phyloP scores from a whole-genome alignment of 352 stramenopile species.

The Lagenidium giganteum region DNA sequence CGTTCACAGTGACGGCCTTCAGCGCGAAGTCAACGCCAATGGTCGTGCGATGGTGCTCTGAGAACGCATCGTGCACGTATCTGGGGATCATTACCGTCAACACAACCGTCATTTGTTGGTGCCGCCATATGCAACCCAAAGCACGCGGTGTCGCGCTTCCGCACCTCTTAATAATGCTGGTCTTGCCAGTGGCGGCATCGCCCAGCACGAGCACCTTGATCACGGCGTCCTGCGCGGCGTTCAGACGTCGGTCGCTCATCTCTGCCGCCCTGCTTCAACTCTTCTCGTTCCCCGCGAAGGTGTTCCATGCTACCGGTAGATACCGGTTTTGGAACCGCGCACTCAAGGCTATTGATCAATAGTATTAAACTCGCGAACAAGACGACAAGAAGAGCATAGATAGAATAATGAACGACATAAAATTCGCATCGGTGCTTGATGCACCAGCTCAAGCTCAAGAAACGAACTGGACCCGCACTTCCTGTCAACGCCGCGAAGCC shows the following conservation, averaged over 20 bases:
- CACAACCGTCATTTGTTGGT: no score
- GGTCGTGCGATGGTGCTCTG: constrained; percentile 85
- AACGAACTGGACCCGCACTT: constrained; percentile 9
- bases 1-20: constrained; percentile 78
- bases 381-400: no score
- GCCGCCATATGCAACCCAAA: no score
- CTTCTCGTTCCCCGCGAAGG: no score
- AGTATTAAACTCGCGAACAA: no score
- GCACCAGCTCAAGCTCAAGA: no score
- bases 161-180: constrained; percentile 87
- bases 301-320: no score
- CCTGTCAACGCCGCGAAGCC: constrained; percentile 7
- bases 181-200: constrained; percentile 85
- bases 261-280: no score
- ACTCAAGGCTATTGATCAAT: no score
- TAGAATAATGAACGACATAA: no score
- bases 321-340: no score
- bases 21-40: constrained; percentile 90
- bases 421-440: no score
- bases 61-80: constrained; percentile 87
- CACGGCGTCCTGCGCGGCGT: constrained; percentile 67
- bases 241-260: constrained; percentile 56
- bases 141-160: constrained; percentile 8
- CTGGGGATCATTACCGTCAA: constrained; percentile 14
- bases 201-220: constrained; percentile 89